phyloP scores from a whole-genome alignment of 1,284 basidiomycete genomes.

The Boletus subluridellus region DNA sequence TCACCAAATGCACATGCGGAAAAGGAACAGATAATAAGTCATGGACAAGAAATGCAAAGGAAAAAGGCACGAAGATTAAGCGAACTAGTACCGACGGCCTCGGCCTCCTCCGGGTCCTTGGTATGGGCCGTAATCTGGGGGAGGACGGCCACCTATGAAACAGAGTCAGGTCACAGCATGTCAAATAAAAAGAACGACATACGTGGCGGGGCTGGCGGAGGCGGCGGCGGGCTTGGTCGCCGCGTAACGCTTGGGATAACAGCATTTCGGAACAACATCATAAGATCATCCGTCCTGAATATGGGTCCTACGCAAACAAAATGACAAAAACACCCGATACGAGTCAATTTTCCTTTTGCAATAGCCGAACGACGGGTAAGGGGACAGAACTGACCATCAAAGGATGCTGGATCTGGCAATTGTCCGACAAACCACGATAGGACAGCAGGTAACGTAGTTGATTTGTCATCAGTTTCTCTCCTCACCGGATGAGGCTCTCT shows the following conservation, averaged over 20 bases:
- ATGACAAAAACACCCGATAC: constrained; percentile 5
- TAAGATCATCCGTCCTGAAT: constrained; percentile 82
- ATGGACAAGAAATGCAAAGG: constrained; percentile 18
- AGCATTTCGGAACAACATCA: constrained; percentile 74
- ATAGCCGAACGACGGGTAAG: constrained; percentile 8
- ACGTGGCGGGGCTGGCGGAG: constrained; percentile 42
- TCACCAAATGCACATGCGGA: constrained; percentile 5
- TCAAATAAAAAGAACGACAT: constrained; percentile 5
- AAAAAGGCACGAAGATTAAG: not conserved
- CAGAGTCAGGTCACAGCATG: constrained; percentile 16
- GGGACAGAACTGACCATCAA: constrained; percentile 67
- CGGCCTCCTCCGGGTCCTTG: constrained; percentile 52
- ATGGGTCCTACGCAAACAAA: constrained; percentile 61
- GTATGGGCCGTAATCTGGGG: constrained; percentile 69
- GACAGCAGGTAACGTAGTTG: constrained; percentile 59
- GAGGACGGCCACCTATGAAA: constrained; percentile 50
- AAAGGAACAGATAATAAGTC: constrained; percentile 20
- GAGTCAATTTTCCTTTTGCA: constrained; percentile 20
- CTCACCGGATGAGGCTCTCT: constrained; percentile 40
- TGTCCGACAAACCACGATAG: constrained; percentile 79
- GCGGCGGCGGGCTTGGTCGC: constrained; percentile 49
- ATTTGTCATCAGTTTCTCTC: constrained; percentile 51
- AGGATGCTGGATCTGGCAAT: constrained; percentile 65
- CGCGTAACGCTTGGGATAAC: constrained; percentile 61
- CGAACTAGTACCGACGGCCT: constrained; percentile 34